These are phyloP conservation scores for Coffea canephora DNA, from an alignment of 257 asterid species.

Conservation along the genomic window DNA sequence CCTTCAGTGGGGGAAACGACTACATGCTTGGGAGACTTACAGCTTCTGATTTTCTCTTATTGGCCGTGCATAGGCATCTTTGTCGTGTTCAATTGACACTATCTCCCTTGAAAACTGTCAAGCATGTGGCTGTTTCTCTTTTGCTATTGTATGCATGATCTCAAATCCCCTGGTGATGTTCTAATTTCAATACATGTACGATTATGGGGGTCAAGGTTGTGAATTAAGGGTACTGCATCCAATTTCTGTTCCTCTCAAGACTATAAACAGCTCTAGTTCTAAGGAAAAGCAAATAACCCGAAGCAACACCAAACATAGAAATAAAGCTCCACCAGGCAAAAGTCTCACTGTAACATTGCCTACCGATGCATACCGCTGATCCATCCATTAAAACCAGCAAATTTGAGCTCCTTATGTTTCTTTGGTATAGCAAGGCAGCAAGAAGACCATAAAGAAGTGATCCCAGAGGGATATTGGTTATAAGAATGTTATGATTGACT, in stretches of 20 bases:
- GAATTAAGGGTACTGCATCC: constrained; percentile 7
- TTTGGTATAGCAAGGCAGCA: constrained; percentile 56
- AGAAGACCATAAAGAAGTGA: constrained; percentile 61
- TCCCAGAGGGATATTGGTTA: constrained; percentile 66
- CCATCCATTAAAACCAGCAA: constrained; percentile 29
- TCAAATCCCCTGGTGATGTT: no score
- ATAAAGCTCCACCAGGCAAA: constrained; percentile 61
- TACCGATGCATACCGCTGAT: constrained; percentile 54
- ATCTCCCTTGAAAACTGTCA: no score
- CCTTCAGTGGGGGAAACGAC: not conserved
- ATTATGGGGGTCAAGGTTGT: not conserved
- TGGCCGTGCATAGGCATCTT: not conserved
- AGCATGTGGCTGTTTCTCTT: not conserved
- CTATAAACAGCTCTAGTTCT: constrained; percentile 52
- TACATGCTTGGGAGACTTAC: not conserved
- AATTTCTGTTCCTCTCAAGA: constrained; percentile 30
- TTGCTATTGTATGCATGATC: not conserved
- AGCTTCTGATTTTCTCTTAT: not conserved
- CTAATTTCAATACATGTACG: not conserved
- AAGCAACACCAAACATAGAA: constrained; percentile 50
- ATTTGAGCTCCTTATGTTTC: constrained; percentile 41
- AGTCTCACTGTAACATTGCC: constrained; percentile 49
- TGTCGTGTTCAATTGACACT: not conserved
- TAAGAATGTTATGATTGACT: constrained; percentile 62
- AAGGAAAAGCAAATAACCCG: constrained; percentile 42